These are phyloP conservation scores for Podila epigama DNA, from an alignment of 192 early-diverging fungal species.

Conservation along the genomic window DNA sequence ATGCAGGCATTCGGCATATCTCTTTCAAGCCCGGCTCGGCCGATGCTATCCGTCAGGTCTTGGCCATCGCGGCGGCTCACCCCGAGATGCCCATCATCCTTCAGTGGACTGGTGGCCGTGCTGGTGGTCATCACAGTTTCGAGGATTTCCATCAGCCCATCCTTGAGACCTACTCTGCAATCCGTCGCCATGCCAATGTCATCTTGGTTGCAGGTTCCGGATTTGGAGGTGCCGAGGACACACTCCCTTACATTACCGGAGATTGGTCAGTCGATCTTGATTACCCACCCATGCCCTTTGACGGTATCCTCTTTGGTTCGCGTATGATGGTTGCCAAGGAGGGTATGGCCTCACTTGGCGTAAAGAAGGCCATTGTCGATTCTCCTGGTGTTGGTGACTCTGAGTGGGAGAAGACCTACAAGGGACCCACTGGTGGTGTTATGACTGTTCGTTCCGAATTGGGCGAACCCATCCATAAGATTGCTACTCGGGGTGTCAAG, in stretches of 20 bases:
- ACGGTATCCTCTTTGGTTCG: constrained; percentile 96
- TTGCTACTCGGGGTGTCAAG: constrained; percentile 82
- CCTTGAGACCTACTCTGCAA: constrained; percentile 83
- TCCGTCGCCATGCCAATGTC: constrained; percentile 82
- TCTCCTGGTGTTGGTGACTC: constrained; percentile 81
- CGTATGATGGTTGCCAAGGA: constrained; percentile 96
- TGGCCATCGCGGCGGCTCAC: constrained; percentile 83
- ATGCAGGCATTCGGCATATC: constrained; percentile 81
- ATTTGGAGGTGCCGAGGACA: constrained; percentile 87
- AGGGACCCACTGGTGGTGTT: constrained; percentile 78
- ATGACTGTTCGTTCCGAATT: constrained; percentile 88
- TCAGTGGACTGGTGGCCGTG: constrained; percentile 97
- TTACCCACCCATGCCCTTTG: constrained; percentile 93
- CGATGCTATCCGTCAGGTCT: constrained; percentile 82
- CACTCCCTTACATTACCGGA: constrained; percentile 91
- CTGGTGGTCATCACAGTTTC: constrained; percentile 95
- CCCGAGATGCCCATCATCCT: constrained; percentile 87
- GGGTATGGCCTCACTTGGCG: constrained; percentile 73
- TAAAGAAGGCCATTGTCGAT: constrained; percentile 88
- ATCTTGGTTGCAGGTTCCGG: constrained; percentile 91
- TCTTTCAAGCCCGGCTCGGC: constrained; percentile 86
- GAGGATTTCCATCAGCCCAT: constrained; percentile 96
- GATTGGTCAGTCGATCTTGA: constrained; percentile 86
- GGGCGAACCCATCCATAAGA: constrained; percentile 93
- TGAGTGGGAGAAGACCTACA: constrained; percentile 88